Evolutionary conservation across 2,329 filamentous ascomycete species (phyloP).

Genomic region (Rugonectria rugulosa): DNA sequence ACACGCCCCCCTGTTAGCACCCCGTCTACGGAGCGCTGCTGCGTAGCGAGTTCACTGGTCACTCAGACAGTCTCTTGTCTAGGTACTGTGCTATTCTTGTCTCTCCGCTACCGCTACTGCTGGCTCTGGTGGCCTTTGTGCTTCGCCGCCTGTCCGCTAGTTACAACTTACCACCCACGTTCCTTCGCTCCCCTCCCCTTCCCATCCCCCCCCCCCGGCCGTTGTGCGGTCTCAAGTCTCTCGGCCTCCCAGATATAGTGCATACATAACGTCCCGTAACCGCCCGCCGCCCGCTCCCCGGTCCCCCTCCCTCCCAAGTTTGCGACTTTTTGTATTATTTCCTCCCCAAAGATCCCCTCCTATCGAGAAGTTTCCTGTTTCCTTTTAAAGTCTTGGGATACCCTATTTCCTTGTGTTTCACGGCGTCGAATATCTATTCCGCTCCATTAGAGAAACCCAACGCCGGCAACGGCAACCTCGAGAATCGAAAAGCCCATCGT

Average conservation of each 20-base stretch:
- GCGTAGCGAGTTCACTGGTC: slow-evolving; percentile 3
- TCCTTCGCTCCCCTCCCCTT: background rate
- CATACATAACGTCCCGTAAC: slow-evolving; percentile 59
- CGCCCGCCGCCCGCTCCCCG: slow-evolving; percentile 49
- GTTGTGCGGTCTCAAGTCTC: background rate
- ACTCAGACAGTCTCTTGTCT: slow-evolving; percentile 2
- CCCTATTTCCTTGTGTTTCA: slow-evolving; percentile 38
- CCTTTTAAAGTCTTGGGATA: slow-evolving; percentile 27
- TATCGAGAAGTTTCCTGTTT: slow-evolving; percentile 43
- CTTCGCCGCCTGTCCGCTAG: slow-evolving; percentile 29
- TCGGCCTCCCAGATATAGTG: slow-evolving; percentile 37
- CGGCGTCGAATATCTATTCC: slow-evolving; percentile 33
- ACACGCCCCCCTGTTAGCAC: slow-evolving; percentile 4
- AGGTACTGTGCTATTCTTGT: slow-evolving; percentile 38
- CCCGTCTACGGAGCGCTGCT: background rate
- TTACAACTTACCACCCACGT: too few relatives aligned
- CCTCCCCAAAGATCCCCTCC: slow-evolving; percentile 32
- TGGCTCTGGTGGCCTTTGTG: slow-evolving; percentile 15
- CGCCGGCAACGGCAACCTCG: slow-evolving; percentile 49
- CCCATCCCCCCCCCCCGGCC: background rate
- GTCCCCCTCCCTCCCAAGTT: slow-evolving; percentile 47
- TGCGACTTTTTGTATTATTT: slow-evolving; percentile 47
- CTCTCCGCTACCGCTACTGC: slow-evolving; percentile 32
- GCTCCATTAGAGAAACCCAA: slow-evolving; percentile 35
- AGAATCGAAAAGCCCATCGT: slow-evolving; percentile 32